phyloP scores from a whole-genome alignment of 2,329 filamentous ascomycete species.

The Aspergillus tamarii region DNA sequence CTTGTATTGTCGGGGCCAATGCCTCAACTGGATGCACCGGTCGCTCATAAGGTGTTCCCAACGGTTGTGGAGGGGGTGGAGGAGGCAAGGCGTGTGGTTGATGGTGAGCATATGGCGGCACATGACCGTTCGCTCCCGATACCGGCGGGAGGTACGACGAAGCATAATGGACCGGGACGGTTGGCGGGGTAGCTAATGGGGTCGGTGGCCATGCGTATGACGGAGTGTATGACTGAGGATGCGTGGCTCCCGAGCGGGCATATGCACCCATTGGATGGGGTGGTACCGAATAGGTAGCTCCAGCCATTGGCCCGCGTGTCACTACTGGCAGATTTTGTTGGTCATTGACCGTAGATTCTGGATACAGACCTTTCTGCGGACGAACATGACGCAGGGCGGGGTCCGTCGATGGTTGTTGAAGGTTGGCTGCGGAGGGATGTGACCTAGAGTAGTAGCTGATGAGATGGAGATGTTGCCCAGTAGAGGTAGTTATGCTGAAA shows the following conservation, averaged over 20 bases:
- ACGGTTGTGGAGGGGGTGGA: slow-evolving; percentile 29
- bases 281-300: slow-evolving; percentile 56
- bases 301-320: slow-evolving; percentile 71
- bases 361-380: slow-evolving; percentile 93
- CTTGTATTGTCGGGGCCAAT: slow-evolving; percentile 28
- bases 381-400: slow-evolving; percentile 77
- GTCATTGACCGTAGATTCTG: slow-evolving; percentile 91
- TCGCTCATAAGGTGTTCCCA: slow-evolving; percentile 39
- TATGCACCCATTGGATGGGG: slow-evolving; percentile 60
- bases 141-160: slow-evolving; percentile 44
- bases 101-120: slow-evolving; percentile 36
- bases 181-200: slow-evolving; percentile 49
- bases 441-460: slow-evolving; percentile 96
- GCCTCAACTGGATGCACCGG: slow-evolving; percentile 36
- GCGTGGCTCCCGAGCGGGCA: slow-evolving; percentile 46
- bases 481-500: slow-evolving; percentile 95
- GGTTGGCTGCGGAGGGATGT: slow-evolving; percentile 69
- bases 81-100: slow-evolving; percentile 23
- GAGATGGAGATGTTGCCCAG: slow-evolving; percentile 87
- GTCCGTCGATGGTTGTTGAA: slow-evolving; percentile 82
- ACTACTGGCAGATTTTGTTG: slow-evolving; percentile 77
- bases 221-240: slow-evolving; percentile 44
- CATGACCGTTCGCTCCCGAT: slow-evolving; percentile 32
- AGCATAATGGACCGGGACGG: slow-evolving; percentile 40
- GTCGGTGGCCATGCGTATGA: slow-evolving; percentile 50